phyloP scores from a whole-genome alignment of 352 stramenopile species.

The Globisporangium barbulae region DNA sequence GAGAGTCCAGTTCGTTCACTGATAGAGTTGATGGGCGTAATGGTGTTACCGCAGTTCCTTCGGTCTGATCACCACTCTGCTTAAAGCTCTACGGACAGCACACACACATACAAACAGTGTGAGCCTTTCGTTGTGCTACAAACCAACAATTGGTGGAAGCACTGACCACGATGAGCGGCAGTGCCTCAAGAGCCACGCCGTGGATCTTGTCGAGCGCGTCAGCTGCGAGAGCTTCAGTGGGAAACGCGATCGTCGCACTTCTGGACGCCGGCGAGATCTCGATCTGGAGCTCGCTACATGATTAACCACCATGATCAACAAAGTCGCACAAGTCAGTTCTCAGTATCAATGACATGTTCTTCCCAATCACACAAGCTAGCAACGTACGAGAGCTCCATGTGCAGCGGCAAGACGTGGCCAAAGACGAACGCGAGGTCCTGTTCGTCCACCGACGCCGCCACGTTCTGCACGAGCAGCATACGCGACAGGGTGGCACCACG shows the following conservation, averaged over 20 bases:
- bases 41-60: background rate
- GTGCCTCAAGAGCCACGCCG: conserved; percentile 44
- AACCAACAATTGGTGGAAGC: background rate
- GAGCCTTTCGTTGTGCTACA: background rate
- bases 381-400: conserved; percentile 36
- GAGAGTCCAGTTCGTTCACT: conserved; percentile 6
- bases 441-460: conserved; percentile 40
- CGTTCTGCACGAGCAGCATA: conserved; percentile 36
- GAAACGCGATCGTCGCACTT: conserved; percentile 22
- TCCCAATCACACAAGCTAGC: background rate
- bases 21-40: background rate
- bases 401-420: conserved; percentile 41
- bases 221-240: conserved; percentile 28
- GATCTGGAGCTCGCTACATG: conserved; percentile 16
- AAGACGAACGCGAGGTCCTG: conserved; percentile 60
- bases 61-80: background rate
- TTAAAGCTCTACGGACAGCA: background rate
- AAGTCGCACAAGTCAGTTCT: background rate
- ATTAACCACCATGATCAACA: background rate
- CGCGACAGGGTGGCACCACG: conserved; percentile 24
- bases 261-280: background rate
- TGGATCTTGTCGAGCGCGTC: conserved; percentile 42
- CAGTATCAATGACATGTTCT: background rate
- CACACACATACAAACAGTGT: background rate
- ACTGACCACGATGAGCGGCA: conserved; percentile 48